Base-by-base conservation (phyloP, 345 rosid species). In the Gossypium sturtianum region DNA sequence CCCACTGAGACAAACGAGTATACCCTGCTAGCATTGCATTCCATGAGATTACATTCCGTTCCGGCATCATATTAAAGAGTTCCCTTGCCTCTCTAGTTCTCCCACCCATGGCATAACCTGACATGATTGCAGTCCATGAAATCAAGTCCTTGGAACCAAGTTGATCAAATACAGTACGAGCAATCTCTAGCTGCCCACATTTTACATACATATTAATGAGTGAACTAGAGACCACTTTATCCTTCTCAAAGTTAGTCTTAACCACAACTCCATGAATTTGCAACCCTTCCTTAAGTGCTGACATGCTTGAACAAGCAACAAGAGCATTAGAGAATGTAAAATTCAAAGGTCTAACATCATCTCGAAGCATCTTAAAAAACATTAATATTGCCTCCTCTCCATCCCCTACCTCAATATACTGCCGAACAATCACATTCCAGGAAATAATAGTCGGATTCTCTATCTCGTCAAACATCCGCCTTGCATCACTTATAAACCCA, bases 381-480 rank as follows among this genome's bases (percentile, higher is more conserved):
- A 94, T 80, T 25, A 38, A 54, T 44, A 91, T 79, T 0, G 93
- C 90, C 78, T 90, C 94, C 66, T 75, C 84, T 59, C 70, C 83
- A 78, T 74, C 76, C 15, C 94, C 97, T 47, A 81, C 82, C 80
- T 89, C 97, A 68, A 92, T 86, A 82, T 89, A 90, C 82, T 94
- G 77, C 74, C 98, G 81, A 29, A 92, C 82, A n/a, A 92, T 89
- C 75, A 92, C 94, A 78, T 94, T 90, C 97, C 98, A 94, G 2
- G 97, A 87, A 71, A 94, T 89, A 61, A 80, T 83, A 80, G 88
- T 94, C 44, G 90, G 88, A 70, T 61, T 75, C 64, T 70, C 77
- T 77, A 94, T 87, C 81, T 88, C 97, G 81, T 89, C 89, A 78
- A 92, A 92, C 83, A 90, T 82, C 71, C 79, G 85, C 81, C 93